Base-by-base conservation (phyloP, 192 early-diverging fungal species). In the Gaertneriomyces semiglobifer region DNA sequence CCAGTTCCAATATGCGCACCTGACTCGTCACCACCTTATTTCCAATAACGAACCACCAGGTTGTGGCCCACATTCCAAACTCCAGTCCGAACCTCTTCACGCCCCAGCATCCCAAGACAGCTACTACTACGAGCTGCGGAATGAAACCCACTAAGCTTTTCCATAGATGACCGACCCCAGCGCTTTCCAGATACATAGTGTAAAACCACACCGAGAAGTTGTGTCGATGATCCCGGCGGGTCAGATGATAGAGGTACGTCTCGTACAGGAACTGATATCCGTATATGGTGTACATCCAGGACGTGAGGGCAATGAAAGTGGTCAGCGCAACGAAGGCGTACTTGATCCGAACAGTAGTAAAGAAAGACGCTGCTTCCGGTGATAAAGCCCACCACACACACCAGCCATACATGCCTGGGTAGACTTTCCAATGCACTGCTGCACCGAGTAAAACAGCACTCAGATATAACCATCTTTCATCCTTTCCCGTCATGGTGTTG, bases 131-230 rank as follows among this genome's bases (percentile, higher is more conserved):
- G 12, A 92, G 70, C 70, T 99, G 97, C 3, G 96, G 94, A 42
- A 93, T 33, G 70, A 98, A 96, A 2, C 92, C 83, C 39, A 91
- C 19, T 33, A 33, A 33, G 25, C n/a, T 20, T 6, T 0, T 69
- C 54, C 62, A 38, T 33, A 33, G 25, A 33, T 33, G 25, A 33
- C 25, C 25, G 25, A 33, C 25, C 25, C 25, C 25, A 8, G 55
- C 43, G 62, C 88, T 88, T 0, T 80, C 82, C 25, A 99, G 79
- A 60, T 98, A 99, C 41, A 99, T 91, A 45, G 93, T 88, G 65
- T 96, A 92, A 63, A 95, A 99, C 85, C 95, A 99, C 50, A 90
- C 70, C 1, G 95, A 97, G 73, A 96, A 99, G 78, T 99, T 99
- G 80, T 99, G 97, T 4, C 97, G 89, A 65, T 97, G 97, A 75